phyloP scores from a whole-genome alignment of 371 early-diverging fungal species.

The Actinomortierella ambigua region DNA sequence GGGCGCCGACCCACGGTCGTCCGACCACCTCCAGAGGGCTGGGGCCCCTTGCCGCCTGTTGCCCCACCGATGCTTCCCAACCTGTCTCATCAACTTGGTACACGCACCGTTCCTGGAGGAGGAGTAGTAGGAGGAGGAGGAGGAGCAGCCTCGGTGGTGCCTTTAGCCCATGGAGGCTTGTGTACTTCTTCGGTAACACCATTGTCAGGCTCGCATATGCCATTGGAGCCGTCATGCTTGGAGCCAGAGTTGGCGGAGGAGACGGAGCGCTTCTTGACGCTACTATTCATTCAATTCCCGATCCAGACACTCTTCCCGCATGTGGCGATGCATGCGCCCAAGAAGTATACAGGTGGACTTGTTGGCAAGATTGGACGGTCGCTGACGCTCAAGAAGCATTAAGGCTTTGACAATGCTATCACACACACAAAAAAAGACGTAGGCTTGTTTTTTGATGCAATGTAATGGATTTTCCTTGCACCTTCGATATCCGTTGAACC shows the following conservation, averaged over 20 bases:
- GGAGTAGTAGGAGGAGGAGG: too few relatives aligned
- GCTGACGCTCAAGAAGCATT: slow-evolving; percentile 30
- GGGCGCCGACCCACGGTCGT: slow-evolving; percentile 40
- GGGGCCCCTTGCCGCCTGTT: slow-evolving; percentile 46
- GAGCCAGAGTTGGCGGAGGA: slow-evolving; percentile 45
- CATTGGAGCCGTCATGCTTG: slow-evolving; percentile 31
- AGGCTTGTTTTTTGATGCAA: too few relatives aligned
- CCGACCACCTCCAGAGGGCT: slow-evolving; percentile 44
- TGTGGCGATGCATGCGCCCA: slow-evolving; percentile 9
- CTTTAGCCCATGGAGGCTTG: too few relatives aligned
- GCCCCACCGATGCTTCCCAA: slow-evolving; percentile 39
- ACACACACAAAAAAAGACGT: too few relatives aligned
- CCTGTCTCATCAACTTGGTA: slow-evolving; percentile 32
- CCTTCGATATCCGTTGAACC: too few relatives aligned
- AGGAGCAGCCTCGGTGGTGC: too few relatives aligned
- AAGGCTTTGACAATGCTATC: too few relatives aligned
- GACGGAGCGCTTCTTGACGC: slow-evolving; percentile 43
- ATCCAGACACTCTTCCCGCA: slow-evolving; percentile 44
- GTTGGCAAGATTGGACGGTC: slow-evolving; percentile 33
- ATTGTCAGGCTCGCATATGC: too few relatives aligned
- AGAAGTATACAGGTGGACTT: slow-evolving; percentile 13
- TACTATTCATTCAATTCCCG: slow-evolving; percentile 43
- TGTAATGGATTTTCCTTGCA: too few relatives aligned
- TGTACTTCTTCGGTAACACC: too few relatives aligned
- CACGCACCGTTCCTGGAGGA: slow-evolving; percentile 28